Percentiles rank a stretch among this genome's conserved stretches.
phyloP scores from a whole-genome alignment of 371 early-diverging fungal genomes.

The Furculomyces boomerangus region DNA sequence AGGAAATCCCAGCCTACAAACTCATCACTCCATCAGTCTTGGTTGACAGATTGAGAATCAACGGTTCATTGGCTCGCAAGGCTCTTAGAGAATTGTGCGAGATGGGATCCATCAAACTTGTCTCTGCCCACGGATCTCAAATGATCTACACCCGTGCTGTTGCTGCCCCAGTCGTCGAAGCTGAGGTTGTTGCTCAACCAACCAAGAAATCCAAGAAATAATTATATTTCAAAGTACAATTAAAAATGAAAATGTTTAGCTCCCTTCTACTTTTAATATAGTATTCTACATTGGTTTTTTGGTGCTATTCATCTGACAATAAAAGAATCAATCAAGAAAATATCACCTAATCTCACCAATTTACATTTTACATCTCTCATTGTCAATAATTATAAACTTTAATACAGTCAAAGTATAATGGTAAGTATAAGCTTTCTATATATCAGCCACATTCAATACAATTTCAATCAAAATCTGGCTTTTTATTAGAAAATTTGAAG shows the following conservation, averaged over 20 bases:
- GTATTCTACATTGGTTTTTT: background rate
- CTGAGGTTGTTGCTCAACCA: background rate
- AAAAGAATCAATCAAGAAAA: too few species aligned
- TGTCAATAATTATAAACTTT: too few species aligned
- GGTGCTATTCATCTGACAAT: background rate
- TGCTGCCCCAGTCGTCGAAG: background rate
- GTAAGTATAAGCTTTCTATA: background rate
- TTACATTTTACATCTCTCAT: too few species aligned
- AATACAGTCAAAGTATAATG: too few species aligned
- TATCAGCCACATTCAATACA: background rate
- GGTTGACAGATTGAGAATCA: conserved; percentile 94
- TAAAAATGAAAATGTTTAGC: background rate
- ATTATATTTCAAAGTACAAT: background rate
- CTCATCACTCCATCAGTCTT: conserved; percentile 92
- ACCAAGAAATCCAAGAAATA: conserved; percentile 2
- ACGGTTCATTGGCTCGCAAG: conserved; percentile 90
- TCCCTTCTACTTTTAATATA: background rate
- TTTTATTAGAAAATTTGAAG: too few species aligned
- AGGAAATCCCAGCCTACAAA: conserved; percentile 98
- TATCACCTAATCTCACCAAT: too few species aligned
- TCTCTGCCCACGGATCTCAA: conserved; percentile 79
- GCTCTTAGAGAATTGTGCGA: conserved; percentile 84
- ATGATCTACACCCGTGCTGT: conserved; percentile 61
- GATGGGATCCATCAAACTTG: conserved; percentile 78
- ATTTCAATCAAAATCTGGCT: too few species aligned